phyloP scores from a whole-genome alignment of 1,284 basidiomycete genomes.

The Vanrija sp. region DNA sequence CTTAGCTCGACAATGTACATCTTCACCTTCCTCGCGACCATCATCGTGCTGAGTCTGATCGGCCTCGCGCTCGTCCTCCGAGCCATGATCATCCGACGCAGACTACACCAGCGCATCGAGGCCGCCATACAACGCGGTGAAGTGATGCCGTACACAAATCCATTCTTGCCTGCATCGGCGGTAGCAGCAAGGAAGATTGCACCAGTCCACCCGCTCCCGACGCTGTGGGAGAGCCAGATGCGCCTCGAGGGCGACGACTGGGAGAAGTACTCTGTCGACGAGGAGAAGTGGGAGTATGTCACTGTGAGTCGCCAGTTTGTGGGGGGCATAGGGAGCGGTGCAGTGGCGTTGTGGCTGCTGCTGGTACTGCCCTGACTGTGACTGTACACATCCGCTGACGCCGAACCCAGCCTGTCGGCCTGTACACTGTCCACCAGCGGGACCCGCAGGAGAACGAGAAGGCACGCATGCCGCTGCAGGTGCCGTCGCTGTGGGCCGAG shows the following conservation, averaged over 20 bases:
- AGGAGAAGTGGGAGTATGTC: not conserved
- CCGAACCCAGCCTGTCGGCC: conserved; percentile 20
- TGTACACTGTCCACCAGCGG: conserved; percentile 14
- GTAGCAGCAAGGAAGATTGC: conserved; percentile 19
- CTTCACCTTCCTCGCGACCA: conserved; percentile 48
- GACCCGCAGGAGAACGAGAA: not conserved
- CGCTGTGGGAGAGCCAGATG: conserved; percentile 41
- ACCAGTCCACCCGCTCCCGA: conserved; percentile 36
- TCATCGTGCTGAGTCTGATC: conserved; percentile 41
- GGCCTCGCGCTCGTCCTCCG: conserved; percentile 38
- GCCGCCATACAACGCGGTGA: conserved; percentile 40
- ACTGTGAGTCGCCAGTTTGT: conserved; percentile 15
- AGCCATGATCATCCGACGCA: conserved; percentile 38
- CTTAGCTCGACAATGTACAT: conserved; percentile 40
- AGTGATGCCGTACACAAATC: conserved; percentile 27
- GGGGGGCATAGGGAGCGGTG: conserved; percentile 9
- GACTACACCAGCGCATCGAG: conserved; percentile 35
- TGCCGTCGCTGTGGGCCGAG: not conserved
- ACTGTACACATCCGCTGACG: not conserved
- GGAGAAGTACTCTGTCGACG: not conserved
- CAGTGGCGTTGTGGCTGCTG: not conserved
- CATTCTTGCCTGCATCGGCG: conserved; percentile 1
- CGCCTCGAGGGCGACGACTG: conserved; percentile 17
- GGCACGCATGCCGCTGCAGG: not conserved
- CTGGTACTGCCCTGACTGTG: not conserved